Conservation (phyloP, 2,329 filamentous ascomycete species). For the Fusarium cicatricum region DNA sequence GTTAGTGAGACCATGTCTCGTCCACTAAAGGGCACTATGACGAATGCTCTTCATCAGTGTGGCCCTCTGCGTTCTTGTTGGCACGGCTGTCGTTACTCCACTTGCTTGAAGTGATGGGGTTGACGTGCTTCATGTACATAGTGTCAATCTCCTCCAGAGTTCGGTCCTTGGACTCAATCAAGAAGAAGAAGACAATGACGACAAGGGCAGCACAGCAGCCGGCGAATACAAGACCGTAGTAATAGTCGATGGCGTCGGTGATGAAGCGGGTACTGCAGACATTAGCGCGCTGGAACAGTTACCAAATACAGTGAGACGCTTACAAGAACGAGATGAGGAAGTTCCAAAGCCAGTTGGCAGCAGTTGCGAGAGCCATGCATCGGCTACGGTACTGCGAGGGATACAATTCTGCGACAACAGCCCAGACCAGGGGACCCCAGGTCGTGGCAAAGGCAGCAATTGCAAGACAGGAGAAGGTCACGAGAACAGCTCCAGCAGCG, state of each 20-base stretch:
- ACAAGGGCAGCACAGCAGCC: constrained; percentile 70
- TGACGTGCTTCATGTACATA: constrained; percentile 70
- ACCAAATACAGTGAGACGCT: constrained; percentile 12
- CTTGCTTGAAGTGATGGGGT: constrained; percentile 55
- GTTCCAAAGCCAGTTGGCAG: constrained; percentile 72
- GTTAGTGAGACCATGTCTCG: background rate
- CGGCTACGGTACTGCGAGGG: constrained; percentile 63
- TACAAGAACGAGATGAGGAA: constrained; percentile 63
- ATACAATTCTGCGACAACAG: constrained; percentile 70
- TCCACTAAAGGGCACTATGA: constrained; percentile 13
- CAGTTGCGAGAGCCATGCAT: constrained; percentile 65
- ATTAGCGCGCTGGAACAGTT: constrained; percentile 30
- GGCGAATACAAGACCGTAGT: constrained; percentile 76
- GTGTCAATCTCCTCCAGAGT: constrained; percentile 79
- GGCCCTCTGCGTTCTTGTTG: constrained; percentile 24
- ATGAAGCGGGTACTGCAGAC: constrained; percentile 71
- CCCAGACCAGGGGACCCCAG: constrained; percentile 76
- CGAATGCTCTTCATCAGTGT: constrained; percentile 32
- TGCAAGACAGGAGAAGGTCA: constrained; percentile 74
- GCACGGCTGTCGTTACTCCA: constrained; percentile 31
- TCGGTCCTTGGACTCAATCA: constrained; percentile 76
- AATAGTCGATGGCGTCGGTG: constrained; percentile 72
- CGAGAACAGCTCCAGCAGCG: constrained; percentile 65
- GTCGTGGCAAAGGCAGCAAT: constrained; percentile 73
- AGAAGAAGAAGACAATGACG: constrained; percentile 76